A percentile compares a stretch with the other conserved stretches of the same genome.
Evolutionary conservation across 140 eudicot genomes (phyloP).

Genomic region (Ambrosia hybrid): DNA sequence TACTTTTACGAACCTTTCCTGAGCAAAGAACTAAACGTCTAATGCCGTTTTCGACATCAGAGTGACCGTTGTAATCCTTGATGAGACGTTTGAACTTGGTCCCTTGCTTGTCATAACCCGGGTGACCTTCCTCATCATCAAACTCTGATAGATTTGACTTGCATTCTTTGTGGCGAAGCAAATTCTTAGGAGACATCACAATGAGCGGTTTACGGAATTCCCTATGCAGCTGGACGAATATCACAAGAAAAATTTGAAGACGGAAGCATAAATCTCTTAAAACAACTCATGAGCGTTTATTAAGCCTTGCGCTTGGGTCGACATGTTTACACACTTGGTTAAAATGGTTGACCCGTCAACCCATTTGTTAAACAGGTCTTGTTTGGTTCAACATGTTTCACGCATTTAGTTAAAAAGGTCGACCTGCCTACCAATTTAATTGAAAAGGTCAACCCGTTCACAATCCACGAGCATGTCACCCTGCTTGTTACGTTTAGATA

Average conservation of each 20-base stretch:
- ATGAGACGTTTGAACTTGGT: slow-evolving; percentile 95
- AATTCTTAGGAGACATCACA: slow-evolving; percentile 94
- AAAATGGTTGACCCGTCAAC: too few species aligned
- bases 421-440: too few species aligned
- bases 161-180: slow-evolving; percentile 95
- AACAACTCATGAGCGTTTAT: too few species aligned
- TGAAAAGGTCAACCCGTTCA: too few species aligned
- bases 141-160: slow-evolving; percentile 90
- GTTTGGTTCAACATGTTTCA: too few species aligned
- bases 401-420: too few species aligned
- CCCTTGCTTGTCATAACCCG: slow-evolving; percentile 94
- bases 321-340: too few species aligned
- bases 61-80: slow-evolving; percentile 81
- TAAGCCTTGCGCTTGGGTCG: too few species aligned
- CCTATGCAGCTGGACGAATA: slow-evolving; percentile 65
- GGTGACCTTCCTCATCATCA: slow-evolving; percentile 85
- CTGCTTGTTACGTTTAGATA: too few species aligned
- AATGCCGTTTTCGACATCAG: slow-evolving; percentile 84
- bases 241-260: not conserved
- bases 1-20: slow-evolving; percentile 63
- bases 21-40: slow-evolving; percentile 92
- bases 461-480: too few species aligned
- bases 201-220: slow-evolving; percentile 95
- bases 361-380: too few species aligned
- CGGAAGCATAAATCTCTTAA: not conserved